Evolutionary conservation across 371 early-diverging fungal genomes (phyloP).

Genomic region (Mortierella sp.): DNA sequence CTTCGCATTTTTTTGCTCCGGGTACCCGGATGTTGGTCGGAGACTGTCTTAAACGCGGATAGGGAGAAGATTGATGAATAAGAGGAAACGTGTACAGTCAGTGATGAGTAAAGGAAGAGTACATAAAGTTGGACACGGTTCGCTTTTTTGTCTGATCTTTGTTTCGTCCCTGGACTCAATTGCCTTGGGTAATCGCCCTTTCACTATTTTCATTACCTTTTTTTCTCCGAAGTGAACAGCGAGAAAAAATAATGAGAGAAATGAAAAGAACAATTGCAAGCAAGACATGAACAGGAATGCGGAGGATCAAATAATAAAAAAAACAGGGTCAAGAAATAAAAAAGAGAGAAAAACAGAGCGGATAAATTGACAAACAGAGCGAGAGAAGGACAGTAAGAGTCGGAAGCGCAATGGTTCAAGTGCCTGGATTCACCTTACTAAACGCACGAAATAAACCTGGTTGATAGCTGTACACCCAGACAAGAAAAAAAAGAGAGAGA

Average conservation of each 20-base stretch:
- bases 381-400: neutral
- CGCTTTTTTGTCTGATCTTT: neutral
- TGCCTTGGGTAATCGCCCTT: neutral
- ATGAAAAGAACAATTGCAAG: conserved; percentile 1
- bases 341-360: neutral
- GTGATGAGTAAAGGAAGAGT: neutral
- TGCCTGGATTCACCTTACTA: neutral
- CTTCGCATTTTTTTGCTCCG: neutral
- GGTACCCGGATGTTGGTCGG: conserved; percentile 7
- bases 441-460: neutral
- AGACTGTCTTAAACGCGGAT: neutral
- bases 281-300: neutral
- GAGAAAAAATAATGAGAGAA: neutral
- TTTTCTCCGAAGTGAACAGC: neutral
- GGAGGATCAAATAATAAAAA: conserved; percentile 2
- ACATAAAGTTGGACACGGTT: neutral
- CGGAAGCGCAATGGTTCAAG: neutral
- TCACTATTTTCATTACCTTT: neutral
- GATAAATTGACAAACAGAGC: neutral
- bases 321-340: neutral
- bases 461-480: neutral
- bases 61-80: neutral
- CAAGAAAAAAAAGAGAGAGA: neutral
- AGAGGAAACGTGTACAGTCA: neutral
- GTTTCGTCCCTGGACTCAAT: neutral